Base-by-base conservation (phyloP, 306 rosid species). In the Abrus pulchellus region DNA sequence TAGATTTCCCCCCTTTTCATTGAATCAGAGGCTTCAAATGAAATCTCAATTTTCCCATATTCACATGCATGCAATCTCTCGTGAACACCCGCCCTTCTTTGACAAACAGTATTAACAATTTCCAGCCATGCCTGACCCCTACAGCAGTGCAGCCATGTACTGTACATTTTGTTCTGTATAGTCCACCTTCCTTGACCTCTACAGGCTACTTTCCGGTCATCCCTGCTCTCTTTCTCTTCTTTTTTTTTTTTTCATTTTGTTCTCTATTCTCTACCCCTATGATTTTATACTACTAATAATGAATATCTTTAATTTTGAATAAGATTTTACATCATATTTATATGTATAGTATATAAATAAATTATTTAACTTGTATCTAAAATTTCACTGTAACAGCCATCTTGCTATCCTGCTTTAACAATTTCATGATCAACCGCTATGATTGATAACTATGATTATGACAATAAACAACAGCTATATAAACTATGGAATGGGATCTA, bases 401-500 rank as follows among this genome's bases (percentile, higher is more conserved):
- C 52, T 36, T 36, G 40, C 40, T 56, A 56, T 28, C 62, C 33
- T 28, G 27, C 2, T 56, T 28, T 56, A 56, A 7, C 36, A 56
- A 27, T 56, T 28, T 28, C 40, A 2, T 10, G 36, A 11, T 56
- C 10, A 29, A 12, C 13, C 36, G 27, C 36, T 56, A 47, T 11
- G 6, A 29, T 29, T 57, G 14, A 29, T 57, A 57, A 38, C 48
- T n/a, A 64, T 1, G 49, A 1, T 6, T 32, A 64, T 1, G 0
- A 38, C 9, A 68, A 50, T 10, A 70, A 70, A 55, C n/a, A 45
- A 38, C 38, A 41, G 65, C 49, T 33, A 47, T 67, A 49, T 40
- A 59, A 79, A 78, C n/a, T 27, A 36, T 36, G 40, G 20, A 20
- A 20, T 20, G 20, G 20, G 20, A 20, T 20, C 20, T 20, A 20